phyloP scores from a whole-genome alignment of 352 stramenopile genomes.

The Phytopythium sindhum region DNA sequence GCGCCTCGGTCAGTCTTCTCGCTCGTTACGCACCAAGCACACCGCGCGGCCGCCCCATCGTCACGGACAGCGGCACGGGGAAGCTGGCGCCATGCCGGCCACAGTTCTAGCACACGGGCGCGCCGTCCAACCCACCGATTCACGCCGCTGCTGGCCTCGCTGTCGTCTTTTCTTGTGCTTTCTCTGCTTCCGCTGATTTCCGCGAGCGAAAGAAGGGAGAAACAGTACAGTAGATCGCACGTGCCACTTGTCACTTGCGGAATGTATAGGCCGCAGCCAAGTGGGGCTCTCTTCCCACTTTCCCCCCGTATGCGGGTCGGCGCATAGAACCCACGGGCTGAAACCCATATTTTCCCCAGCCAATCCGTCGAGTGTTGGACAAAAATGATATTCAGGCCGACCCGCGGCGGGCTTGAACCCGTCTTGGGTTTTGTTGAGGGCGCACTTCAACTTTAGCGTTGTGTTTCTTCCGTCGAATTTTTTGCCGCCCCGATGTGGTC shows the following conservation, averaged over 20 bases:
- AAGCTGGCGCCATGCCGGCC: neutral
- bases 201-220: slow-evolving; percentile 2
- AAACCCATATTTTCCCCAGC: neutral
- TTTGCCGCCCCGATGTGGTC: neutral
- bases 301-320: no score
- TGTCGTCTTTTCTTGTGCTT: slow-evolving; percentile 4
- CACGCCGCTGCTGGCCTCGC: neutral
- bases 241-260: neutral
- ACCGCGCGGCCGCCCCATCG: no score
- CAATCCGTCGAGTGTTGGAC: neutral
- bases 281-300: neutral
- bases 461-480: no score
- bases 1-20: neutral
- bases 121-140: neutral
- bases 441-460: neutral
- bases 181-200: slow-evolving; percentile 1
- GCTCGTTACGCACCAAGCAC: neutral
- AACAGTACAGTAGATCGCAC: neutral
- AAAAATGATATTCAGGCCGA: neutral
- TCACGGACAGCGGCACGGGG: neutral
- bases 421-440: neutral
- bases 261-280: neutral
- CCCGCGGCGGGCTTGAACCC: neutral
- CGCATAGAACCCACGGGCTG: neutral
- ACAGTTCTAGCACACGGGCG: neutral